These are phyloP conservation scores for Emergomyces orientalis DNA, from an alignment of 2,329 filamentous ascomycete species.

Conservation along the genomic window DNA sequence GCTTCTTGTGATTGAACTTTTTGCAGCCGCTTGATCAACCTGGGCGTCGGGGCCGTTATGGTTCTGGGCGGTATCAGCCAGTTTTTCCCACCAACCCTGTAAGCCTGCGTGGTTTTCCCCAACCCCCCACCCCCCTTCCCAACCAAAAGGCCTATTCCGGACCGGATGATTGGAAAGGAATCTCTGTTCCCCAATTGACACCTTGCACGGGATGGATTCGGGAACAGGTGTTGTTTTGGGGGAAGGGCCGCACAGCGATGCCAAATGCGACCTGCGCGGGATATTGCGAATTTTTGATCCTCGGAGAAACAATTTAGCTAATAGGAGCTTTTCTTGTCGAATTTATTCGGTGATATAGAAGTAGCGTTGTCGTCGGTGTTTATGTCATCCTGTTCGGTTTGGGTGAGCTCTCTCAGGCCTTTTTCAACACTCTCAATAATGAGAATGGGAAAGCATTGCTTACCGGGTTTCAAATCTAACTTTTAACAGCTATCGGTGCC, in stretches of 20 bases:
- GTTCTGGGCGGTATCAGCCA: slow-evolving; percentile 62
- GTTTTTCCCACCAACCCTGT: slow-evolving; percentile 36
- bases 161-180: background rate
- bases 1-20: slow-evolving; percentile 13
- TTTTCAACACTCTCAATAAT: background rate
- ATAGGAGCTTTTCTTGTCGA: background rate
- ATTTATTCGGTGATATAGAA: slow-evolving; percentile 37
- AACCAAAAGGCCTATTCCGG: background rate
- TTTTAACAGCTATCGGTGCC: slow-evolving; percentile 52
- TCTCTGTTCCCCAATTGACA: background rate
- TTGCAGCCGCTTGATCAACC: slow-evolving; percentile 81
- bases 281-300: background rate
- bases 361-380: slow-evolving; percentile 65
- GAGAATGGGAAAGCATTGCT: background rate
- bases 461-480: background rate
- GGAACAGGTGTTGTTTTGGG: background rate
- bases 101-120: slow-evolving; percentile 12
- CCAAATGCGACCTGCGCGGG: background rate
- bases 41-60: slow-evolving; percentile 79
- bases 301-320: background rate
- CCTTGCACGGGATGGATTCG: background rate
- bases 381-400: slow-evolving; percentile 91
- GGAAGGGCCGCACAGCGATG: background rate
- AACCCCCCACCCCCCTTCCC: slow-evolving; percentile 2
- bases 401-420: slow-evolving; percentile 43